Evolutionary conservation across 345 rosid genomes (phyloP).

Genomic region (Brassica carinata): DNA sequence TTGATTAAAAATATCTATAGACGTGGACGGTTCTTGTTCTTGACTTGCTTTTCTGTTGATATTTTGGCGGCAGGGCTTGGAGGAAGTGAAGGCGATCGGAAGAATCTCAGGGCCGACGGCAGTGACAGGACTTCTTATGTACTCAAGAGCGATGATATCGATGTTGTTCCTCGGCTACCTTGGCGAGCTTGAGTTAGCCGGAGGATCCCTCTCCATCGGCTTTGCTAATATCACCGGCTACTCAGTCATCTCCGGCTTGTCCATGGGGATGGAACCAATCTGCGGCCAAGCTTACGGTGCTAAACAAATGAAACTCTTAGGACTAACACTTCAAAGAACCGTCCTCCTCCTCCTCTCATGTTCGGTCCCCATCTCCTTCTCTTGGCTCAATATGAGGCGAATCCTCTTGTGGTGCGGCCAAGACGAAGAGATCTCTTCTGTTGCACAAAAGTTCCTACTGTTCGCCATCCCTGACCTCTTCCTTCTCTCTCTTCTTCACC

Average conservation of each 20-base stretch:
- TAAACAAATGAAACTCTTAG: constrained; percentile 83
- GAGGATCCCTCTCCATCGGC: constrained; percentile 92
- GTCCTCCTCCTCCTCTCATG: constrained; percentile 86
- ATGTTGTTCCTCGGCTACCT: constrained; percentile 98
- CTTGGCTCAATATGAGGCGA: constrained; percentile 76
- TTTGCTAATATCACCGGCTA: constrained; percentile 98
- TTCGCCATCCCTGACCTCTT: constrained; percentile 90
- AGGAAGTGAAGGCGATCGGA: constrained; percentile 84
- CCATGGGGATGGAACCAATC: constrained; percentile 99
- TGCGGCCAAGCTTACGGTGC: constrained; percentile 98
- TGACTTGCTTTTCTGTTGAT: constrained; percentile 13
- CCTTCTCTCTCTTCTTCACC: constrained; percentile 88
- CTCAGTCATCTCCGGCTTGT: constrained; percentile 95
- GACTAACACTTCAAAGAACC: constrained; percentile 89
- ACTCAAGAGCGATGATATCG: constrained; percentile 94
- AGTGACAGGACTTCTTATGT: constrained; percentile 76
- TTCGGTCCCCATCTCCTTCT: constrained; percentile 79
- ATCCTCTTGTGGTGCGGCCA: constrained; percentile 86
- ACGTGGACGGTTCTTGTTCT: constrained; percentile 30
- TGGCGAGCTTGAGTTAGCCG: constrained; percentile 93
- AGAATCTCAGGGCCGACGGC: constrained; percentile 91
- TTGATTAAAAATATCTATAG: constrained; percentile 22
- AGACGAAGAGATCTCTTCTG: constrained; percentile 69
- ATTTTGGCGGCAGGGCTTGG: constrained; percentile 55
- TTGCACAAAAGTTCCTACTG: constrained; percentile 73